phyloP scores from a whole-genome alignment of 108 stramenopile genomes.

The Schizochytrium sp. region DNA sequence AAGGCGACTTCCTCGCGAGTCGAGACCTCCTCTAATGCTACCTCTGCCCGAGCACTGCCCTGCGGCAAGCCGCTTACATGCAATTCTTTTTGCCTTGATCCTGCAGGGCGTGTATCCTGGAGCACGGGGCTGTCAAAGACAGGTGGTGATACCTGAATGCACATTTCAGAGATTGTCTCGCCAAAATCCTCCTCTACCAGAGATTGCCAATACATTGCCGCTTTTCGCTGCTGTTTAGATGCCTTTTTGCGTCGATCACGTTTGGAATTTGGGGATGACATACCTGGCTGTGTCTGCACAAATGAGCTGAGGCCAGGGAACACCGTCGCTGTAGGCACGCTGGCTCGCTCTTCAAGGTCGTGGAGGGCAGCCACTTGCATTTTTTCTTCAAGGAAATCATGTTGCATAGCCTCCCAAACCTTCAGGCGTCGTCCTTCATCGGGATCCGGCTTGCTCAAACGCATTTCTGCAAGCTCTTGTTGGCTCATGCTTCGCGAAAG shows the following conservation, averaged over 20 bases:
- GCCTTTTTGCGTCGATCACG: neutral
- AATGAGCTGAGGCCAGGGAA: neutral
- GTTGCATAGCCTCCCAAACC: neutral
- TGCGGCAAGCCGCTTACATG: no score
- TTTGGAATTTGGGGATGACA: neutral
- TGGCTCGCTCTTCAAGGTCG: conserved; percentile 10
- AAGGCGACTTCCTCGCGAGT: neutral
- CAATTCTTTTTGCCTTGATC: no score
- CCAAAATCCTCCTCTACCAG: neutral
- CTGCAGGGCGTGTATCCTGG: no score
- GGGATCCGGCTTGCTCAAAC: neutral
- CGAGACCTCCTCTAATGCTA: neutral
- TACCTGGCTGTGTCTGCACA: neutral
- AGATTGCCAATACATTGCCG: neutral
- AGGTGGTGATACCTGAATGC: neutral
- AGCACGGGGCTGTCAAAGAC: no score
- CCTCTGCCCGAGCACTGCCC: neutral
- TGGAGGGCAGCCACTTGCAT: neutral
- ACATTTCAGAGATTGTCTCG: neutral
- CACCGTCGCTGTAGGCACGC: neutral
- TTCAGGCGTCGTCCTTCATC: neutral
- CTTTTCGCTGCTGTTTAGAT: neutral
- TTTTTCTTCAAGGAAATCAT: neutral
- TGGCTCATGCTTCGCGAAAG: neutral
- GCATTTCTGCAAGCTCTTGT: neutral